Evolutionary conservation across 768 basidiomycete genomes (phyloP).

Genomic region (Calocera viscosa): DNA sequence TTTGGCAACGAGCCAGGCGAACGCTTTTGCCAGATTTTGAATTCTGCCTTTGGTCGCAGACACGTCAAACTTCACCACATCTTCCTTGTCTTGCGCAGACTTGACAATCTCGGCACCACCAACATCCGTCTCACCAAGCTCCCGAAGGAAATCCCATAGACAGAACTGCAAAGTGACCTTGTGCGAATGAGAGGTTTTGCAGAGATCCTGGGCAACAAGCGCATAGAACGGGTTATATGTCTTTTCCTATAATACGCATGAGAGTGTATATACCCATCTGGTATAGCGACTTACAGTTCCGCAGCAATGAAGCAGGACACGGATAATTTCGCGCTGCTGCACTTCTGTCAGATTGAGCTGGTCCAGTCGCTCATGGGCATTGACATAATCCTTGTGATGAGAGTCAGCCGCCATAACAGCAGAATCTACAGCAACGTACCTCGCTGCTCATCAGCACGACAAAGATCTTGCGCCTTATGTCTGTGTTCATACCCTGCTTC

Average conservation of each 20-base stretch:
- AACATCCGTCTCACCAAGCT: conserved; percentile 70
- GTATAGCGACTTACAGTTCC: conserved; percentile 53
- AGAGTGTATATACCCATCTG: background rate
- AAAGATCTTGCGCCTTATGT: conserved; percentile 81
- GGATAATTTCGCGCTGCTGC: conserved; percentile 90
- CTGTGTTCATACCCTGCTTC: conserved; percentile 98
- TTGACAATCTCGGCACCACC: conserved; percentile 71
- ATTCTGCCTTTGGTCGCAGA: conserved; percentile 37
- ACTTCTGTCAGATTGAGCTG: conserved; percentile 74
- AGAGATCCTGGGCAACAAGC: conserved; percentile 74
- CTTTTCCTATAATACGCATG: conserved; percentile 49
- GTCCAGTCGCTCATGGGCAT: conserved; percentile 81
- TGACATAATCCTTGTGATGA: conserved; percentile 70
- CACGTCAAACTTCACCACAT: conserved; percentile 31
- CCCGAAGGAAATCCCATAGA: conserved; percentile 92
- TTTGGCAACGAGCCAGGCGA: conserved; percentile 89
- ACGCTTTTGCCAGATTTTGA: conserved; percentile 67
- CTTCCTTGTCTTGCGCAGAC: conserved; percentile 37
- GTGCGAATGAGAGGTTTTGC: conserved; percentile 64
- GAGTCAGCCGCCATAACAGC: background rate
- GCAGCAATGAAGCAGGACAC: conserved; percentile 84
- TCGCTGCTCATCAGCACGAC: conserved; percentile 92
- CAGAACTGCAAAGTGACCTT: conserved; percentile 89
- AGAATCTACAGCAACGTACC: conserved; percentile 35
- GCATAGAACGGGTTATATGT: conserved; percentile 92